These are phyloP conservation scores for Xylaria intraflava DNA, from an alignment of 495 filamentous ascomycete genomes.

Conservation along the genomic window DNA sequence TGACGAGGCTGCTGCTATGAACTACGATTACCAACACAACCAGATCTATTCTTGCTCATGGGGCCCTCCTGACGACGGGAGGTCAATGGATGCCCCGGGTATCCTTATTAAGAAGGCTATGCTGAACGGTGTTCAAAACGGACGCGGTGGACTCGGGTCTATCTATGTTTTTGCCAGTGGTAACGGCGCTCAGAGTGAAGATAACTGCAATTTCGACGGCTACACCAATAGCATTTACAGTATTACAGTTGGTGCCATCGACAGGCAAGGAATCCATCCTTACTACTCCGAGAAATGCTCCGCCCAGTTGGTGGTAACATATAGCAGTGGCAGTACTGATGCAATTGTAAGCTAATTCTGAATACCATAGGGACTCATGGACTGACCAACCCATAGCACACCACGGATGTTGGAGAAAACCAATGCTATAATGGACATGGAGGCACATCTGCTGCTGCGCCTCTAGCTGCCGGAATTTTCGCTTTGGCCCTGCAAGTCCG, in stretches of 20 bases:
- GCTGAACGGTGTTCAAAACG: conserved; percentile 85
- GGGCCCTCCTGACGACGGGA: conserved; percentile 90
- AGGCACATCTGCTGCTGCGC: conserved; percentile 94
- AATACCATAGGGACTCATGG: neutral
- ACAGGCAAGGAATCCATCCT: conserved; percentile 75
- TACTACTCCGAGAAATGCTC: conserved; percentile 96
- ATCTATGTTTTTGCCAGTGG: conserved; percentile 97
- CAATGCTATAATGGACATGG: conserved; percentile 73
- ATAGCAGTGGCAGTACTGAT: conserved; percentile 84
- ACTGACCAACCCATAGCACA: conserved; percentile 50
- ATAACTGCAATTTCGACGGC: conserved; percentile 99
- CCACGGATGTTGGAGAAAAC: conserved; percentile 85
- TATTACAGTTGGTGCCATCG: conserved; percentile 91
- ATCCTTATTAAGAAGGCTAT: conserved; percentile 84
- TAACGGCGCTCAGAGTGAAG: conserved; percentile 78
- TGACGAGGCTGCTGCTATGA: conserved; percentile 88
- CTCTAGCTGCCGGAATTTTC: conserved; percentile 82
- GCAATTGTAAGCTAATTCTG: conserved; percentile 53
- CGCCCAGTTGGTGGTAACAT: conserved; percentile 89
- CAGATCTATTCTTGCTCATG: conserved; percentile 98
- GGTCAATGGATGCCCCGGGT: conserved; percentile 88
- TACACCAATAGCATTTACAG: conserved; percentile 99
- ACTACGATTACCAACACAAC: conserved; percentile 83
- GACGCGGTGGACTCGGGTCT: conserved; percentile 74
- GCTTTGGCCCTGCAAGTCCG: conserved; percentile 85